phyloP scores from a whole-genome alignment of 768 basidiomycete species.

The Pleurotus djamor region DNA sequence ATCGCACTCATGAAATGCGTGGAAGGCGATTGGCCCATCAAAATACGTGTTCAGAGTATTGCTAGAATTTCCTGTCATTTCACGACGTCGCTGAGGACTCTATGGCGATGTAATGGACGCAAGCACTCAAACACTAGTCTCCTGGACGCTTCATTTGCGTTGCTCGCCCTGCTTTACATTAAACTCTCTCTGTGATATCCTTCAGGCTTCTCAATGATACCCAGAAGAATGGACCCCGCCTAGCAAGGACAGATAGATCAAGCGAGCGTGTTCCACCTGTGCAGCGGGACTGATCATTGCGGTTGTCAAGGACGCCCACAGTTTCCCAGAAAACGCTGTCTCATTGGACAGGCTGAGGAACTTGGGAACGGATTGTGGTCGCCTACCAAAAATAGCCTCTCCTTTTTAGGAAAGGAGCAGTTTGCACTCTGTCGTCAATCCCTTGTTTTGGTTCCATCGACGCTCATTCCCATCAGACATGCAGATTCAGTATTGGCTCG shows the following conservation, averaged over 20 bases:
- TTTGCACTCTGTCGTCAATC: background rate
- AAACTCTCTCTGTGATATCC: too few species aligned
- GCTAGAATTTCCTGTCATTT: too few species aligned
- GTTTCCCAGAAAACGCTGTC: background rate
- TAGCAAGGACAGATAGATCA: slow-evolving; percentile 3
- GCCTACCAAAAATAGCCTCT: background rate
- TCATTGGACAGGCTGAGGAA: slow-evolving; percentile 1
- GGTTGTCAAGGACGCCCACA: slow-evolving; percentile 2
- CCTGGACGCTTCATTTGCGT: too few species aligned
- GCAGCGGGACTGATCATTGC: background rate
- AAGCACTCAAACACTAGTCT: too few species aligned
- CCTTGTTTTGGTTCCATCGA: slow-evolving; percentile 3
- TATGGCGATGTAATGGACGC: too few species aligned
- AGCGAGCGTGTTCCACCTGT: background rate
- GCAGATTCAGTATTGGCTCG: background rate
- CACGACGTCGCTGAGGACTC: too few species aligned
- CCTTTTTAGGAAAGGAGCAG: background rate
- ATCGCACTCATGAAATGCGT: too few species aligned
- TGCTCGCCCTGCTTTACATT: too few species aligned
- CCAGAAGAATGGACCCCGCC: slow-evolving; percentile 1
- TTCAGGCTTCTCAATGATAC: too few species aligned
- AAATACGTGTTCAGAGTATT: too few species aligned
- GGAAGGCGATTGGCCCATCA: too few species aligned
- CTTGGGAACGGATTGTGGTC: background rate
- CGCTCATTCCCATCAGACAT: background rate